A percentile compares a stretch with the other conserved stretches of the same genome.
These are phyloP conservation scores for Claviceps humidiphila DNA, from an alignment of 2,329 filamentous ascomycete species.

Conservation along the genomic window DNA sequence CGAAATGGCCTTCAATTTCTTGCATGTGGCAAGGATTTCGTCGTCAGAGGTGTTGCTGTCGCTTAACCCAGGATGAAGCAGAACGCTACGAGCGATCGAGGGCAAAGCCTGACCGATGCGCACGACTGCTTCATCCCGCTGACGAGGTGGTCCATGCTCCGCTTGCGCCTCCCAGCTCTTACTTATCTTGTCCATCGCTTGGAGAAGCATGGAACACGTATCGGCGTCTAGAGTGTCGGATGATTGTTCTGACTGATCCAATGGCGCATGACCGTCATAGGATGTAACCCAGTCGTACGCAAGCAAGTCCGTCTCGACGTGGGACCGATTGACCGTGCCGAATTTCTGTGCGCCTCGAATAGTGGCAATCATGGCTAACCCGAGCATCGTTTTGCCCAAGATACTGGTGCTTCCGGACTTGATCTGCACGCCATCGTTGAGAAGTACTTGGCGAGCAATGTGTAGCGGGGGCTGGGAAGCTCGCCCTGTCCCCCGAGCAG, in stretches of 20 bases:
- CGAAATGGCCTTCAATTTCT: not conserved
- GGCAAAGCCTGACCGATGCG: not conserved
- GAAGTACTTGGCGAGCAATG: conserved; percentile 45
- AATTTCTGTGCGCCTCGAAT: conserved; percentile 30
- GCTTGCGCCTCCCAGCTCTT: not conserved
- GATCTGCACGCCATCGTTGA: conserved; percentile 30
- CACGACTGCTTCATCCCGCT: not conserved
- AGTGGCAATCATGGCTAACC: conserved; percentile 44
- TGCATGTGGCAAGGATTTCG: not conserved
- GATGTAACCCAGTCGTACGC: conserved; percentile 45
- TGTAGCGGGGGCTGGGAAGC: conserved; percentile 42
- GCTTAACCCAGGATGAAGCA: not conserved
- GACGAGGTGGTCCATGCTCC: not conserved
- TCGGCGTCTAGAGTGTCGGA: not conserved
- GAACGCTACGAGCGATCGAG: not conserved
- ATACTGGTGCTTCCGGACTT: not conserved
- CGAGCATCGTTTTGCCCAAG: conserved; percentile 1
- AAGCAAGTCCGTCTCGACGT: not conserved
- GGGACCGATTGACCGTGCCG: not conserved
- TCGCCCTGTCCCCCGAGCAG: conserved; percentile 41
- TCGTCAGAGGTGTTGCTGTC: not conserved
- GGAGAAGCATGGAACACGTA: not conserved
- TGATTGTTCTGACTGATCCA: not conserved
- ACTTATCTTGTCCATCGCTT: conserved; percentile 1
- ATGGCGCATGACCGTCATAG: conserved; percentile 36